These are phyloP conservation scores for Erysimum cheiri DNA, from an alignment of 441 rosid genomes.

Conservation along the genomic window DNA sequence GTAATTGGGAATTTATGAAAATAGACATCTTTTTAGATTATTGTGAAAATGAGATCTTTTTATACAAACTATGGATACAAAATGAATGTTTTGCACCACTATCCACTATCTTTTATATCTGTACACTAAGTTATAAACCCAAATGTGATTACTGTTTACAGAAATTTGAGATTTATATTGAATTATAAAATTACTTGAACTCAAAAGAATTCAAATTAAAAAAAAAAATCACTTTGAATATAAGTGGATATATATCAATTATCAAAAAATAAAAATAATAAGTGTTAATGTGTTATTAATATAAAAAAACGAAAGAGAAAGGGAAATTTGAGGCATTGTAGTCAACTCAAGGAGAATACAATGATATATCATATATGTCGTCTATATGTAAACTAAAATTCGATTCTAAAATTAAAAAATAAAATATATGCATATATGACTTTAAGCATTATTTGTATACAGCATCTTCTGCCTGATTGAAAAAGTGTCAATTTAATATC, in stretches of 20 bases:
- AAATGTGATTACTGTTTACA: not conserved
- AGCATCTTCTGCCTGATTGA: constrained; percentile 17
- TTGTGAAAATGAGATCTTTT: not conserved
- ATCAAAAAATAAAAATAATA: too few species aligned
- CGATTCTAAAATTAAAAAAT: not conserved
- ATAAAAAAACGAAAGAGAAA: too few species aligned
- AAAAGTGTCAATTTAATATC: not conserved
- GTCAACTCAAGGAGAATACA: not conserved
- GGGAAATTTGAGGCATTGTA: not conserved
- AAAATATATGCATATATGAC: not conserved
- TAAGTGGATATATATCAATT: not conserved
- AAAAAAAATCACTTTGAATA: not conserved
- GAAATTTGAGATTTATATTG: not conserved
- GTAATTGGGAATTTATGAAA: not conserved
- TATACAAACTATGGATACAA: not conserved
- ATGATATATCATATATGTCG: not conserved
- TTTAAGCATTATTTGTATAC: not conserved
- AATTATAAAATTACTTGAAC: too few species aligned
- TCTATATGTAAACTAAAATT: not conserved
- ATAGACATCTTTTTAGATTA: not conserved
- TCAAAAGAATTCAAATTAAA: not conserved
- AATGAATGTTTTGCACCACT: not conserved
- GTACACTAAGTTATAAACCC: not conserved
- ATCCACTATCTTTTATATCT: too few species aligned
- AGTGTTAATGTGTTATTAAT: too few species aligned